Conservation (phyloP, 2,329 filamentous ascomycete species). For the Teratosphaeria pseudoeucalypti region DNA sequence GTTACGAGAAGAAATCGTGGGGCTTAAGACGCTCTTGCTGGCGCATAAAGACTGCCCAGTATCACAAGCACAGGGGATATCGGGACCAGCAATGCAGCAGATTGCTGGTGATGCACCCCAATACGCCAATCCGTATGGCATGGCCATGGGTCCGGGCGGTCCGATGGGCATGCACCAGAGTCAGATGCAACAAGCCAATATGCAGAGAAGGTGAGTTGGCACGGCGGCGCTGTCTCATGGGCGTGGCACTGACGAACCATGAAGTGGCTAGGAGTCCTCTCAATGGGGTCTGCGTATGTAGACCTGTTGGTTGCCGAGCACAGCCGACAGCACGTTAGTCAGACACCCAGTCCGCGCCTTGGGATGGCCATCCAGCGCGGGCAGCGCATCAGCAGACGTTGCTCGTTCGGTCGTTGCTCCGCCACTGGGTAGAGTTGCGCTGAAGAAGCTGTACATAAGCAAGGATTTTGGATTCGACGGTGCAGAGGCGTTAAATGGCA, state of each 20-base stretch:
- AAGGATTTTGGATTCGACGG: not conserved
- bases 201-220: conserved; percentile 25
- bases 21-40: conserved; percentile 81
- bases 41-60: conserved; percentile 96
- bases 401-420: not conserved
- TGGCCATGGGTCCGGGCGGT: conserved; percentile 29
- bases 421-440: not conserved
- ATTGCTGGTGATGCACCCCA: conserved; percentile 37
- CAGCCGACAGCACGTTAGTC: not conserved
- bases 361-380: not conserved
- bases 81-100: conserved; percentile 39
- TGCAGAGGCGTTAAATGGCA: not conserved
- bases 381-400: not conserved
- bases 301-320: not conserved
- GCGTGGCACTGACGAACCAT: not conserved
- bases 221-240: not conserved
- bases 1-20: conserved; percentile 85
- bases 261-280: not conserved
- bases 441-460: not conserved
- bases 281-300: not conserved
- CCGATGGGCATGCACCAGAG: conserved; percentile 18
- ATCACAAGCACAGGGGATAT: conserved; percentile 71
- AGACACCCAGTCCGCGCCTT: not conserved
- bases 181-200: conserved; percentile 23
- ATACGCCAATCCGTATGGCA: conserved; percentile 39